phyloP scores from a whole-genome alignment of 129 eudicot species.

The Arctium lappa region DNA sequence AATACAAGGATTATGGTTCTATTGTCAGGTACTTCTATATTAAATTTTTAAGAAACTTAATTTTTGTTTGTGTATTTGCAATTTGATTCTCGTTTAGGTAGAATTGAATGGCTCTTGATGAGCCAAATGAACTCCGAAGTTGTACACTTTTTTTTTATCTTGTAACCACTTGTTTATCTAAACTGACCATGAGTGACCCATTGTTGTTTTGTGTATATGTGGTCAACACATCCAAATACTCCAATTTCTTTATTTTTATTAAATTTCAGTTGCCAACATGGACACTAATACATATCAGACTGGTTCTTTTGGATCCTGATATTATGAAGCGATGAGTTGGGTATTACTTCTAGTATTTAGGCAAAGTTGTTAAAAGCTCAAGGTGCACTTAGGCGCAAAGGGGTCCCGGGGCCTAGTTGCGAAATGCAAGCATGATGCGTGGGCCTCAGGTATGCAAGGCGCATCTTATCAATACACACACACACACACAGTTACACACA shows the following conservation, averaged over 20 bases:
- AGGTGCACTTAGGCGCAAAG: too few species aligned
- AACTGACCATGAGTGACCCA: neutral
- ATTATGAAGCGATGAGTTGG: neutral
- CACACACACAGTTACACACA: too few species aligned
- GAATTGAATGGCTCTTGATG: conserved; percentile 14
- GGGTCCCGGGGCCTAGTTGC: too few species aligned
- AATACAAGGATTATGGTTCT: conserved; percentile 95
- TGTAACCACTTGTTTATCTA: neutral
- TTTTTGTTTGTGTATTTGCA: neutral
- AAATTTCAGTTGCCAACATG: neutral
- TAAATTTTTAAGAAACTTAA: neutral
- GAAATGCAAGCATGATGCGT: too few species aligned
- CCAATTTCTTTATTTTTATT: neutral
- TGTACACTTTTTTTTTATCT: neutral
- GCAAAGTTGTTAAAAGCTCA: neutral
- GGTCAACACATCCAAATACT: neutral
- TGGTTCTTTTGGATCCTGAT: neutral
- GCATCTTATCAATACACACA: too few species aligned
- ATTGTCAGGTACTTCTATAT: conserved; percentile 69
- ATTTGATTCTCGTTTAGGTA: neutral
- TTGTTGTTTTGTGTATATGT: neutral
- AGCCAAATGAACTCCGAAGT: neutral
- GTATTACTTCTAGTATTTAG: neutral
- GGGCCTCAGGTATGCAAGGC: too few species aligned
- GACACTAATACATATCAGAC: neutral